Base-by-base conservation (phyloP, 257 asterid species). In the Lavandula angustifolia region DNA sequence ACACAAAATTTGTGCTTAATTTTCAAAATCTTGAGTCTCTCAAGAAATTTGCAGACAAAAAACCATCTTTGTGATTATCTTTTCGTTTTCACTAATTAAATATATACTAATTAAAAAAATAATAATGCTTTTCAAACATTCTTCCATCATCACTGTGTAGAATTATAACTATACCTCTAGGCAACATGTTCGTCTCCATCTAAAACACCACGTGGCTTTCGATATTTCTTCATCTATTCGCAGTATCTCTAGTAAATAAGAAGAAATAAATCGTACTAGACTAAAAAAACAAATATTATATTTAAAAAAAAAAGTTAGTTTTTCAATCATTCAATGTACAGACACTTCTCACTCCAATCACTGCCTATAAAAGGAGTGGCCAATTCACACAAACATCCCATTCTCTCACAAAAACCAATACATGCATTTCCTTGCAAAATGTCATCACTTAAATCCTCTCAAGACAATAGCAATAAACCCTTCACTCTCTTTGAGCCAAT, bases 401-500 rank as follows among this genome's bases (percentile, higher is more conserved):
- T 3, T 22, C 49, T 43, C 4, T 22, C 27, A 22, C 27, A 22
- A 22, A 22, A 22, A 22, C 27, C 27, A 22, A 22, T 2, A 22
- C 2, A 22, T 22, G 1, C 27, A 22, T 6, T 22, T 49, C 16
- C 38, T 41, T 3, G 6, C 60, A 66, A 58, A 22, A 78, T 76
- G 81, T 69, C 87, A 75, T 38, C 75, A 67, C 64, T 76, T 7
- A 71, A 75, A 69, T 60, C 79, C 68, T 71, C 73, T 9, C 70
- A 71, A 8, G 74, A 71, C 60, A 78, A 68, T 16, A 63, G 66
- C 41, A 68, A 68, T 10, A 60, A 77, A 46, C 82, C 92, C 75
- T 83, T 76, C 73, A 35, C 84, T 1, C 84, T 85, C 81, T 87
- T 83, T 16, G 95, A 87, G 73, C 97, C 96, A 3, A 89, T 85